Base-by-base conservation (phyloP, 2,329 filamentous ascomycete genomes). In the Colletotrichum camelliae region DNA sequence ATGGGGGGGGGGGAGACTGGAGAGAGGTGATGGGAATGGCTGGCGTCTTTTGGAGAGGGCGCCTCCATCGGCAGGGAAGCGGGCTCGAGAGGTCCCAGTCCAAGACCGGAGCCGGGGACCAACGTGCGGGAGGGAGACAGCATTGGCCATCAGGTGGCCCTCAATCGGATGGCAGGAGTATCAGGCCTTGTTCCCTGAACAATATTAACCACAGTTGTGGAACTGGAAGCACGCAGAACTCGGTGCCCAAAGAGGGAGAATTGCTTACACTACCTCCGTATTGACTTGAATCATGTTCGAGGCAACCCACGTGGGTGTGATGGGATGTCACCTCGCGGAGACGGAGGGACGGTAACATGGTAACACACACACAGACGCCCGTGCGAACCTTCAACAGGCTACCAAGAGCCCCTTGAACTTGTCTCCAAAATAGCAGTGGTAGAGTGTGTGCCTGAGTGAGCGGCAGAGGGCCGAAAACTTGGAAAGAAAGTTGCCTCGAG, bases 101-200 rank as follows among this genome's bases (percentile, higher is more conserved):
- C 43, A n/a, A 52, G 6, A 1, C 43, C 21, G 0, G 43, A 21
- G 33, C 48, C 27, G 33, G 61, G 60, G 67, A 10, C 18, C 24
- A 16, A 31, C 57, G n/a, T 65, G 64, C 64, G 64, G 64, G 70
- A 75, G n/a, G 12, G 62, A 35, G 37, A 37, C 58, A 74, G 70
- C 69, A 64, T 60, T 69, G 58, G 16, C 27, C 70, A 73, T 65
- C 68, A 35, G 73, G n/a, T 31, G 72, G 62, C 43, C 62, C 24
- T 33, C 43, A 52, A 24, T 68, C 62, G 43, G 57, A 27, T 37
- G 35, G 24, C 58, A 61, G 13, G 60, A 27, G 39, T n/a, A 55
- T 39, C 27, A 55, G 55, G 43, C 52, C 48, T 66, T 64, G 68
- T 52, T 27, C 55, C 72, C 16, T 37, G 72, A 52, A 52, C 39